Conservation (phyloP, 345 rosid genomes). For the Populus simonii region DNA sequence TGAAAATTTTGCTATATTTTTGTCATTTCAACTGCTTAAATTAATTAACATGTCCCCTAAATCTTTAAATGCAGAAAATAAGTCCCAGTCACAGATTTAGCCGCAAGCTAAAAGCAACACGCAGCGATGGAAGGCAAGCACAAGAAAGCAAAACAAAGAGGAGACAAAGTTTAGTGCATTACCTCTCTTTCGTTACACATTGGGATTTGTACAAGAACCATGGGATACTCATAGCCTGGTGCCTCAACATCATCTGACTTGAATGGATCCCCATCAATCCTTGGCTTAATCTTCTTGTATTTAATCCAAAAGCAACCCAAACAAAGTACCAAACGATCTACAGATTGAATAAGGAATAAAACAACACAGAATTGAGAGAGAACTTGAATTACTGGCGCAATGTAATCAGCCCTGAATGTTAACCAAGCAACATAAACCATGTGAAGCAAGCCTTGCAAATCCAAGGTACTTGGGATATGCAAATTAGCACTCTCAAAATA, state of each 20-base stretch:
- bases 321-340: constrained; percentile 67
- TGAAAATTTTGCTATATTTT: neutral
- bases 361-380: constrained; percentile 67
- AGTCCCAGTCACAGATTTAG: neutral
- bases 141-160: neutral
- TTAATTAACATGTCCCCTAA: neutral
- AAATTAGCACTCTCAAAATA: constrained; percentile 59
- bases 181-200: constrained; percentile 87
- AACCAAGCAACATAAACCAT: constrained; percentile 62
- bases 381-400: constrained; percentile 59
- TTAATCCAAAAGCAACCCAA: constrained; percentile 85
- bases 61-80: neutral
- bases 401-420: constrained; percentile 54
- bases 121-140: constrained; percentile 1
- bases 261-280: constrained; percentile 52
- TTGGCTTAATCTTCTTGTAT: constrained; percentile 63
- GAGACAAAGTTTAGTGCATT: constrained; percentile 9
- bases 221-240: constrained; percentile 51
- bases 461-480: constrained; percentile 57
- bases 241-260: constrained; percentile 54
- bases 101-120: neutral
- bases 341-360: constrained; percentile 69
- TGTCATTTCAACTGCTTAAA: neutral
- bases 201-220: constrained; percentile 89
- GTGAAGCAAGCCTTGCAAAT: constrained; percentile 64